A percentile compares a stretch with the other conserved stretches of the same genome.
Evolutionary conservation across 2,329 filamentous ascomycete genomes (phyloP).

Genomic region (Neonectria hederae): DNA sequence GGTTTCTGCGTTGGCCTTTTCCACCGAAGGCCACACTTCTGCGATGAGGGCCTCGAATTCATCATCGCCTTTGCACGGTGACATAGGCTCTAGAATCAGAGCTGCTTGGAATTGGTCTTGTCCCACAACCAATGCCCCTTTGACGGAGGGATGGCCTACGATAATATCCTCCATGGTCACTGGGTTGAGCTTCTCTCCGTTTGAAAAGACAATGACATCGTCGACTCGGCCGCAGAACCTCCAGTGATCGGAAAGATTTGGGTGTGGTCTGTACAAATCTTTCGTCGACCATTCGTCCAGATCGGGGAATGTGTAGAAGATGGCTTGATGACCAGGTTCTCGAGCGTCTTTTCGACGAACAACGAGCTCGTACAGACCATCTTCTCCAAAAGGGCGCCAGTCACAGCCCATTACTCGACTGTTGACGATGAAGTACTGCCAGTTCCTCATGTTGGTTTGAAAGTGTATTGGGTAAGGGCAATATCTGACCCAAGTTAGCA

Average conservation of each 20-base stretch:
- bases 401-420: slow-evolving; percentile 53
- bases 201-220: slow-evolving; percentile 60
- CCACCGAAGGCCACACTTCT: slow-evolving; percentile 54
- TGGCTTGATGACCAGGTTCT: slow-evolving; percentile 47
- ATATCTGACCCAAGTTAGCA: slow-evolving; percentile 39
- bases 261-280: slow-evolving; percentile 50
- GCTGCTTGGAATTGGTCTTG: slow-evolving; percentile 56
- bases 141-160: slow-evolving; percentile 50
- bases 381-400: slow-evolving; percentile 44
- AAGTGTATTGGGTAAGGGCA: slow-evolving; percentile 47
- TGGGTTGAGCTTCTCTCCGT: slow-evolving; percentile 61
- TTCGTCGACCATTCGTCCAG: slow-evolving; percentile 49
- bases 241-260: slow-evolving; percentile 49
- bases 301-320: slow-evolving; percentile 50
- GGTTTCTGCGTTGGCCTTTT: slow-evolving; percentile 53
- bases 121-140: slow-evolving; percentile 57
- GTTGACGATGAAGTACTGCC: slow-evolving; percentile 46
- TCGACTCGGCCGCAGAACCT: slow-evolving; percentile 43
- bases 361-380: slow-evolving; percentile 45
- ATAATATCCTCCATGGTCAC: slow-evolving; percentile 45
- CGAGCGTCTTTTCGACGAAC: slow-evolving; percentile 49
- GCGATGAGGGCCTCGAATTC: slow-evolving; percentile 48
- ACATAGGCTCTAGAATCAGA: slow-evolving; percentile 57
- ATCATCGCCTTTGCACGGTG: slow-evolving; percentile 39
- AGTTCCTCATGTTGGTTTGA: slow-evolving; percentile 47